Conservation (phyloP, 1,284 basidiomycete species). For the Sphagnurus paluster region DNA sequence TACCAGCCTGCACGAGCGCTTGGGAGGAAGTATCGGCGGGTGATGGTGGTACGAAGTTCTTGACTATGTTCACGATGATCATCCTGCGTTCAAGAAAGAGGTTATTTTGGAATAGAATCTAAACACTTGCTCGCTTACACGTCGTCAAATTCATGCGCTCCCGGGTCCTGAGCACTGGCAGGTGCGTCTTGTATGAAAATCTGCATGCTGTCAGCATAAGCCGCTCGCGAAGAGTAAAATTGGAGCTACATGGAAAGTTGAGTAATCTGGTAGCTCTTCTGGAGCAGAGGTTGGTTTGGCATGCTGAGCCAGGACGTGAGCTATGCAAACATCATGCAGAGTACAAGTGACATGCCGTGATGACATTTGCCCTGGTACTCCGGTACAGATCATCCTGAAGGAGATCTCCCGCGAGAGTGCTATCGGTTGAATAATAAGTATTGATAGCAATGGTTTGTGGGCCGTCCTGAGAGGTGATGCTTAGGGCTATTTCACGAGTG, state of each 20-base stretch:
- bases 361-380: constrained; percentile 9
- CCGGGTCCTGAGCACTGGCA: constrained; percentile 3
- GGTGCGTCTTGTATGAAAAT: constrained; percentile 13
- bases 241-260: constrained; percentile 6
- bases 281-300: constrained; percentile 7
- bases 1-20: constrained; percentile 8
- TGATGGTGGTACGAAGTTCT: constrained; percentile 1
- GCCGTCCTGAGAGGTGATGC: constrained; percentile 9
- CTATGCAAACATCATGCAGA: background rate
- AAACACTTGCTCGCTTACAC: constrained; percentile 2
- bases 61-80: constrained; percentile 9
- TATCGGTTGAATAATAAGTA: constrained; percentile 6
- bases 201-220: background rate
- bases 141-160: constrained; percentile 8
- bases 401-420: background rate
- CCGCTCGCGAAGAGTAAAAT: too few relatives aligned
- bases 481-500: background rate
- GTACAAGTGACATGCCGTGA: constrained; percentile 2
- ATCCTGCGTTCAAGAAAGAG: constrained; percentile 1
- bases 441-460: constrained; percentile 4
- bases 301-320: constrained; percentile 1
- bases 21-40: constrained; percentile 10
- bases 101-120: background rate
- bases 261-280: constrained; percentile 9
- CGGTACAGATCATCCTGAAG: constrained; percentile 10